Base-by-base conservation (phyloP, 768 basidiomycete genomes). In the Holtermannia corniformis region DNA sequence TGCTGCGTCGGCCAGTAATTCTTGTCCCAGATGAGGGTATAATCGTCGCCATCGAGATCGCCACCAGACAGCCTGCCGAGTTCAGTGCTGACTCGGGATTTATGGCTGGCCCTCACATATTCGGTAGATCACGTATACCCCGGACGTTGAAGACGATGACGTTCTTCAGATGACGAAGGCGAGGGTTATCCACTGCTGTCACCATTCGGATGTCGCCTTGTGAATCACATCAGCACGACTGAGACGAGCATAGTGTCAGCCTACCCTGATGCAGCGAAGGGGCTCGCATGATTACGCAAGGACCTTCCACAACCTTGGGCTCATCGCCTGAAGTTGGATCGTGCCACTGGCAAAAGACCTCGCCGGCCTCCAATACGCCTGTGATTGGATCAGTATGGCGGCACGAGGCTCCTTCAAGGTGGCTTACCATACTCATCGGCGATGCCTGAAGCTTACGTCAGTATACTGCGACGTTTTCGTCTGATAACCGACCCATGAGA, bases 41-140 rank as follows among this genome's bases (percentile, higher is more conserved):
- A 62, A 32, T 56, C 58, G 47, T 62, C 61, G 11, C 60, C 61
- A 23, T 62, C 61, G 10, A 62, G 50, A 52, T 62, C 61, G 11
- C 61, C 61, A 11, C 61, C 61, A 32, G 57, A 44, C 14, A 61
- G 40, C 50, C 40, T 49, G 20, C 20, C 7, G 4, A 47, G 12
- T 4, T 47, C 46, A 47, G 16, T 24, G 10, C 11, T 12, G 24
- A 47, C 13, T 47, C 14, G 10, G 14, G 27, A 21, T 21, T n/a
- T n/a, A n/a, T n/a, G n/a, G n/a, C n/a, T 12, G 46, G 20, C 22
- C 13, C 48, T 5, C 28, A 49, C 52, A 56, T 56, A 48, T 59
- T 59, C n/a, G 57, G 52, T 19, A 62, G 45, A 25, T 54, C 55
- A 12, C 57, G 43, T 10, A 37, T 32, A 3, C 61, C 61, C 42